Evolutionary conservation across 768 basidiomycete species (phyloP), one percentile per base, ranked within the genome.

Genomic region (Tulasnella sp.): DNA sequence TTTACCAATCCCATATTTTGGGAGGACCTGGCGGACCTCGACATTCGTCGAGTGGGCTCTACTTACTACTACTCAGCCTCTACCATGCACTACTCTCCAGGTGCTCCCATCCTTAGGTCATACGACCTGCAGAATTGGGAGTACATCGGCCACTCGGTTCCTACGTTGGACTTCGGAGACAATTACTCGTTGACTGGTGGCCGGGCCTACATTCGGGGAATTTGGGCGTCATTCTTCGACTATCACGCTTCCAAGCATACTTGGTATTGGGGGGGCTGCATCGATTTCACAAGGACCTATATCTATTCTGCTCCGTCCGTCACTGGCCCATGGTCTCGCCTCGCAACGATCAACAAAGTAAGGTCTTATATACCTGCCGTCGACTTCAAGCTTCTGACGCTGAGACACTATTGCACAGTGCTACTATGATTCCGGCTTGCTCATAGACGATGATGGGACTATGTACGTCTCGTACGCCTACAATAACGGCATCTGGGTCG

Each of bases 51-150:
- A 52, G 52, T 52, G 3, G 52, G 52, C 52, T 24, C 52, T 7
- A 52, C 52, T 52, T 52, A 52, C 52, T 52, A 52, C 12, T 52
- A 52, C 7, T 52, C 52, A 10, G 21, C 52, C 24, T 52, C 52
- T 24, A 52, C 52, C 52, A 52, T 52, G 52, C 52, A 52, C n/a
- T 52, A 8, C 24, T 52, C 52, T n/a, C 52, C 52, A 21, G 52
- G 52, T 52, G 52, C 52, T n/a, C 52, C 52, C 52, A 52, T 52
- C n/a, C 52, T 52, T n/a, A 21, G 52, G 52, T 38, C 74, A 79
- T 46, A 52, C 52, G 79, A 80, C 72, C 40, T 80, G 14, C 38
- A 36, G 39, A 77, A 80, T 42, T 77, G 79, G 79, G 76, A 80
- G 8, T 76, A 56, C 42, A 58, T 80, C n/a, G 79, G 76, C 16